Conservation (phyloP, 2,329 filamentous ascomycete genomes). For the Aspergillus ustus region DNA sequence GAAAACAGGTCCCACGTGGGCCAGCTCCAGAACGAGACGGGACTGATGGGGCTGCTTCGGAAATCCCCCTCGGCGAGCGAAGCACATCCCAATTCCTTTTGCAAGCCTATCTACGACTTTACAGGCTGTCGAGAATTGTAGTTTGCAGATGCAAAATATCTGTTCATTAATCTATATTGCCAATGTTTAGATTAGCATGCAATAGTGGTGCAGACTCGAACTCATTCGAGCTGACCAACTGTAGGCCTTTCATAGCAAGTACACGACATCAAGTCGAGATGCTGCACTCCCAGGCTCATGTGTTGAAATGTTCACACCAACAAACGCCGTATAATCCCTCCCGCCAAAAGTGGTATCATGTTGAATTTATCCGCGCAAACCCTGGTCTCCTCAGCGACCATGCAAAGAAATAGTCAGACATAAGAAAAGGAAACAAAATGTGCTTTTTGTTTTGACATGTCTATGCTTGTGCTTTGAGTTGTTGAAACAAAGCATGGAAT, state of each 20-base stretch:
- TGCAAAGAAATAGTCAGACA: constrained; percentile 39
- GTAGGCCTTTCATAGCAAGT: constrained; percentile 19
- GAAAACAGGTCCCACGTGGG: neutral
- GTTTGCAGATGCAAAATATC: constrained; percentile 14
- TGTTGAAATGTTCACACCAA: constrained; percentile 48
- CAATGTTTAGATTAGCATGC: constrained; percentile 45
- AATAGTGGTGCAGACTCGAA: constrained; percentile 19
- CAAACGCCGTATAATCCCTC: constrained; percentile 48
- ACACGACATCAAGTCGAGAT: constrained; percentile 20
- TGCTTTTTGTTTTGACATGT: constrained; percentile 40
- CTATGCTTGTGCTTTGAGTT: constrained; percentile 54
- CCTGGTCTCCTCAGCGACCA: constrained; percentile 40
- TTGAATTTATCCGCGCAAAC: constrained; percentile 52
- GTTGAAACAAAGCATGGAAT: constrained; percentile 55
- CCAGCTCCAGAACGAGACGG: neutral
- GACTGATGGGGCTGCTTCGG: neutral
- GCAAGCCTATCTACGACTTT: neutral
- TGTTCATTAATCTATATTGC: constrained; percentile 35
- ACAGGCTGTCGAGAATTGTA: neutral
- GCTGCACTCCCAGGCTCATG: constrained; percentile 28
- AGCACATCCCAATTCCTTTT: neutral
- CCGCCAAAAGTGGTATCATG: constrained; percentile 54
- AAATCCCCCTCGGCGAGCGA: constrained; percentile 1
- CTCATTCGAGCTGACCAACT: constrained; percentile 3
- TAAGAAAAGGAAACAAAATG: constrained; percentile 37